These are phyloP conservation scores for Boletales sp. DNA, from an alignment of 768 basidiomycete species.

Conservation along the genomic window DNA sequence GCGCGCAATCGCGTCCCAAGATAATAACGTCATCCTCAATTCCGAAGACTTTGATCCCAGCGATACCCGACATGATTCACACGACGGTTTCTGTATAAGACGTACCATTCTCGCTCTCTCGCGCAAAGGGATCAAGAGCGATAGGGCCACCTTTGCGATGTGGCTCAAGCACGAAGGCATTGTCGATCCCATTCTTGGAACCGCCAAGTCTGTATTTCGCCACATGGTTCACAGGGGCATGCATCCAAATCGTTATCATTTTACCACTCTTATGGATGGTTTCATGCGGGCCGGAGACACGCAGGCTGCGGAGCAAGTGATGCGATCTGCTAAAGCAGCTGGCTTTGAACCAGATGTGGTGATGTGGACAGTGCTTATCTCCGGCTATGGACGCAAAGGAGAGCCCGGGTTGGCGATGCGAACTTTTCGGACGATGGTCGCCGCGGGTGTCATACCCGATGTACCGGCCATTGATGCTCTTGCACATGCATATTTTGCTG, in stretches of 20 bases:
- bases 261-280: slow-evolving; percentile 74
- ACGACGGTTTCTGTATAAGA: slow-evolving; percentile 31
- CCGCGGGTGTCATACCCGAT: slow-evolving; percentile 62
- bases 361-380: slow-evolving; percentile 76
- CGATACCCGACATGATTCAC: slow-evolving; percentile 37
- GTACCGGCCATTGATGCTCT: slow-evolving; percentile 69
- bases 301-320: slow-evolving; percentile 48
- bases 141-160: slow-evolving; percentile 55
- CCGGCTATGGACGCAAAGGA: slow-evolving; percentile 61
- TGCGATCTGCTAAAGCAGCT: slow-evolving; percentile 47
- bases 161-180: slow-evolving; percentile 63
- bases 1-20: slow-evolving; percentile 4
- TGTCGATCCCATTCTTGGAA: slow-evolving; percentile 45
- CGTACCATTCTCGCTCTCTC: slow-evolving; percentile 46
- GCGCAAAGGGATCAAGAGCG: slow-evolving; percentile 47
- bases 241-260: slow-evolving; percentile 70
- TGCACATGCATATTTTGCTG: slow-evolving; percentile 60
- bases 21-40: slow-evolving; percentile 13
- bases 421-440: slow-evolving; percentile 62
- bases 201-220: slow-evolving; percentile 53
- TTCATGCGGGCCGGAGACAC: slow-evolving; percentile 59
- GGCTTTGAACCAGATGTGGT: slow-evolving; percentile 58
- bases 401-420: slow-evolving; percentile 50
- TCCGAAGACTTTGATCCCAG: slow-evolving; percentile 45
- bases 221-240: slow-evolving; percentile 65